Conservation (phyloP, 2,329 filamentous ascomycete genomes). For the Westerdykella ornata region DNA sequence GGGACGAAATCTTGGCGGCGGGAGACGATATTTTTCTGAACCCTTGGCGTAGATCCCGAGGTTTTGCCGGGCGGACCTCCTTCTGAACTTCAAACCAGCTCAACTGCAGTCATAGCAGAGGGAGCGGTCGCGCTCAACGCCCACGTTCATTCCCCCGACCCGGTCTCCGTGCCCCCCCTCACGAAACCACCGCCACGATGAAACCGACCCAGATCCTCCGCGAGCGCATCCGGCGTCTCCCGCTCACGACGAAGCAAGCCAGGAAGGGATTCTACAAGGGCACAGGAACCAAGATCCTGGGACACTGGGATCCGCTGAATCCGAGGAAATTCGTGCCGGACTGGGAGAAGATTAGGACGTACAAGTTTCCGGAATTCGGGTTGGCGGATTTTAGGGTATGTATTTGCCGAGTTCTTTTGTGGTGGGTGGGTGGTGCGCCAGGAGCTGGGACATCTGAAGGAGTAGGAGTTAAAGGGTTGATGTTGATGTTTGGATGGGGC, state of each 20-base stretch:
- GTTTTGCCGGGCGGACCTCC: constrained; percentile 8
- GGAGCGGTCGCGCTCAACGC: neutral
- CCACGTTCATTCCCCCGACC: neutral
- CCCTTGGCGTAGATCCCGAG: neutral
- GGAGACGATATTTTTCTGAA: neutral
- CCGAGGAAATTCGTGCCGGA: constrained; percentile 70
- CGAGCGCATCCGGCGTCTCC: constrained; percentile 64
- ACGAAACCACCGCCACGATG: constrained; percentile 45
- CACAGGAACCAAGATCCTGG: constrained; percentile 48
- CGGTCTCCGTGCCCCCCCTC: neutral
- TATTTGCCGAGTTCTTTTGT: constrained; percentile 29
- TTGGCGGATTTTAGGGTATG: constrained; percentile 43
- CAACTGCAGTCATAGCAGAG: neutral
- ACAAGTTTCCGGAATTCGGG: constrained; percentile 65
- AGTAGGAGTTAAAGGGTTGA: neutral
- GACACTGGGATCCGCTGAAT: neutral
- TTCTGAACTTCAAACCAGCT: neutral
- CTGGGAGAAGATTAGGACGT: constrained; percentile 83
- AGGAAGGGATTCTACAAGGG: constrained; percentile 97
- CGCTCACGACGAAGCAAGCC: constrained; percentile 86
- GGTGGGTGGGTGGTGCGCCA: neutral
- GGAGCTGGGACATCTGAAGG: too few species aligned
- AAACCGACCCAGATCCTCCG: constrained; percentile 62
- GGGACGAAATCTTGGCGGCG: constrained; percentile 16
- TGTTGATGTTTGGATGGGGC: constrained; percentile 4